These are phyloP conservation scores for Vigna radiata DNA, from an alignment of 306 rosid species.

Conservation along the genomic window DNA sequence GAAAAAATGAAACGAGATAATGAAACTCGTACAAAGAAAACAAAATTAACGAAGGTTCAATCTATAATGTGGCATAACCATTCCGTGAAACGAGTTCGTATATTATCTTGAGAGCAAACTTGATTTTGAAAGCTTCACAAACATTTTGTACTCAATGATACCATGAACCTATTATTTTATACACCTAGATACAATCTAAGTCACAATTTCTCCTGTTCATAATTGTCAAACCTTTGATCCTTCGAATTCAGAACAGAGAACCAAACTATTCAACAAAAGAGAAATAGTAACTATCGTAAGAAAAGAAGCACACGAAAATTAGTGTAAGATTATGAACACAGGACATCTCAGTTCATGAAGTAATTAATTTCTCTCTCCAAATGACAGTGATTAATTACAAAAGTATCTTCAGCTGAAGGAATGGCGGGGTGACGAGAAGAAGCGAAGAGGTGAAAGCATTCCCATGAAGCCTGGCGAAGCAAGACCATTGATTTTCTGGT, in stretches of 20 bases:
- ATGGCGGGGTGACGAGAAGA: slow-evolving; percentile 76
- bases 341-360: not conserved
- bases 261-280: not conserved
- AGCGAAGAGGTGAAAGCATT: slow-evolving; percentile 75
- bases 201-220: not conserved
- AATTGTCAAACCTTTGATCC: not conserved
- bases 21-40: too few relatives aligned
- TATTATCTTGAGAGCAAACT: not conserved
- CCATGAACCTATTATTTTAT: not conserved
- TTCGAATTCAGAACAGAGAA: not conserved
- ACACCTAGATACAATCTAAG: not conserved
- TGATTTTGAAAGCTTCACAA: not conserved
- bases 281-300: not conserved
- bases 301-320: not conserved
- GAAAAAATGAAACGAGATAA: too few relatives aligned
- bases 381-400: not conserved
- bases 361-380: not conserved
- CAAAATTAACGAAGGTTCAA: too few relatives aligned
- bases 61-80: too few relatives aligned
- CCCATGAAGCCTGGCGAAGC: slow-evolving; percentile 78
- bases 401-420: slow-evolving; percentile 49
- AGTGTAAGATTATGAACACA: not conserved
- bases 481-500: slow-evolving; percentile 70
- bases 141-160: not conserved
- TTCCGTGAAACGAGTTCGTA: too few relatives aligned